Percentiles rank a stretch among this genome's conserved stretches.
Evolutionary conservation across 148 eudicot species (phyloP).

Genomic region (Rhododendron griersonianum): DNA sequence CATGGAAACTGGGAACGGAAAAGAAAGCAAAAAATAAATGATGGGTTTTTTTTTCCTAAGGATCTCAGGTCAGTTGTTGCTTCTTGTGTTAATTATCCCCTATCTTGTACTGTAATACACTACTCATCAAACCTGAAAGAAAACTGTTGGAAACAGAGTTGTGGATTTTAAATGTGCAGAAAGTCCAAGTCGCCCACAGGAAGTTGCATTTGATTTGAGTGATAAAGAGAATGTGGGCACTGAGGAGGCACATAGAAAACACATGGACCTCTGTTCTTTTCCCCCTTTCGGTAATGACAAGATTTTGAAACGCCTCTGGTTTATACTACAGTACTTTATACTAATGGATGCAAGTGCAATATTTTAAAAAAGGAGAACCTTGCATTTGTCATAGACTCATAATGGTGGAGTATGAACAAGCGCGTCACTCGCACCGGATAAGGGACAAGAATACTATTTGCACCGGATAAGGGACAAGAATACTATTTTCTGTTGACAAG

Average conservation of each 20-base stretch:
- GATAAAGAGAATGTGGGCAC: not conserved
- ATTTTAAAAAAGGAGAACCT: not conserved
- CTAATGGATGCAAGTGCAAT: not conserved
- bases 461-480: too few relatives aligned
- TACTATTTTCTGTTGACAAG: too few relatives aligned
- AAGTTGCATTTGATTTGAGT: slow-evolving; percentile 3
- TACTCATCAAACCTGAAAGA: slow-evolving; percentile 8
- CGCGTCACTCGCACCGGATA: too few relatives aligned
- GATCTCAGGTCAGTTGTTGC: slow-evolving; percentile 9
- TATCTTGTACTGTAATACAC: not conserved
- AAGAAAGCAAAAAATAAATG: slow-evolving; percentile 30
- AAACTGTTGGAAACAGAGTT: slow-evolving; percentile 9
- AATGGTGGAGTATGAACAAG: too few relatives aligned
- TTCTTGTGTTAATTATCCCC: not conserved
- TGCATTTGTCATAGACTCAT: too few relatives aligned
- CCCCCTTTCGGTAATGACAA: not conserved
- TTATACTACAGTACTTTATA: too few relatives aligned
- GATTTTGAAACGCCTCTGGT: not conserved
- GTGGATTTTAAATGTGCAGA: not conserved
- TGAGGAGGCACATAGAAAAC: slow-evolving; percentile 4
- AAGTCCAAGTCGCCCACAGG: slow-evolving; percentile 14
- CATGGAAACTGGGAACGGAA: slow-evolving; percentile 11
- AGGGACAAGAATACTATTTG: too few relatives aligned
- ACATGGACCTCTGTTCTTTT: not conserved
- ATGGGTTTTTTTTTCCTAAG: slow-evolving; percentile 15